Conservation (phyloP, 495 filamentous ascomycete genomes). For the Lasiosphaeriaceae sp. region DNA sequence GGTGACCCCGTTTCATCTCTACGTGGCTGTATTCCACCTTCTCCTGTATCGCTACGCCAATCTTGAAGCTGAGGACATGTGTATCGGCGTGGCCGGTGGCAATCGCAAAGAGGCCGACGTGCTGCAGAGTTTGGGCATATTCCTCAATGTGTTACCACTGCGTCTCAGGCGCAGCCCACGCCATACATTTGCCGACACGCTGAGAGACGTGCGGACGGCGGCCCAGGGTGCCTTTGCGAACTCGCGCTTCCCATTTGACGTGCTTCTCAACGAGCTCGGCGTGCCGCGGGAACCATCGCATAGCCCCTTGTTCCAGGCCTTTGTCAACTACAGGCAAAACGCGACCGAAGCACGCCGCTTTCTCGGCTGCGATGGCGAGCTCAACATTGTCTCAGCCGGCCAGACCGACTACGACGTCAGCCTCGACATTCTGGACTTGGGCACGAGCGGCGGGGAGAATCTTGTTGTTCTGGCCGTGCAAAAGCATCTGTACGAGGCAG, state of each 20-base stretch:
- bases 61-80: slow-evolving; percentile 18
- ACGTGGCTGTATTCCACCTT: slow-evolving; percentile 31
- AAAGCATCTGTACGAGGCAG: slow-evolving; percentile 12
- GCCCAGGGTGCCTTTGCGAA: slow-evolving; percentile 18
- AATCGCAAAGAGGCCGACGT: slow-evolving; percentile 25
- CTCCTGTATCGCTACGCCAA: slow-evolving; percentile 28
- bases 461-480: slow-evolving; percentile 13
- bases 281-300: slow-evolving; percentile 12
- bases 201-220: slow-evolving; percentile 7
- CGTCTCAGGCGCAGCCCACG: slow-evolving; percentile 1
- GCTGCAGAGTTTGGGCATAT: slow-evolving; percentile 40
- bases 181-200: slow-evolving; percentile 9
- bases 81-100: slow-evolving; percentile 38
- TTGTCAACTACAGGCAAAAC: slow-evolving; percentile 33
- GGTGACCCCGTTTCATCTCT: slow-evolving; percentile 37
- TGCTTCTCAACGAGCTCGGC: slow-evolving; percentile 30
- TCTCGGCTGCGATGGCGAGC: slow-evolving; percentile 5
- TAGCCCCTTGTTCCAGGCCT: slow-evolving; percentile 35
- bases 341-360: slow-evolving; percentile 2
- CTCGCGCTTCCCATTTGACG: slow-evolving; percentile 30
- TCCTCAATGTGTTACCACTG: slow-evolving; percentile 47
- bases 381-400: background rate
- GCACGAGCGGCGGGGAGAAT: slow-evolving; percentile 3
- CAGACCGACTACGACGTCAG: slow-evolving; percentile 21
- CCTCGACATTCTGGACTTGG: slow-evolving; percentile 23